phyloP scores from a whole-genome alignment of 441 rosid species.

The Gossypium davidsonii region DNA sequence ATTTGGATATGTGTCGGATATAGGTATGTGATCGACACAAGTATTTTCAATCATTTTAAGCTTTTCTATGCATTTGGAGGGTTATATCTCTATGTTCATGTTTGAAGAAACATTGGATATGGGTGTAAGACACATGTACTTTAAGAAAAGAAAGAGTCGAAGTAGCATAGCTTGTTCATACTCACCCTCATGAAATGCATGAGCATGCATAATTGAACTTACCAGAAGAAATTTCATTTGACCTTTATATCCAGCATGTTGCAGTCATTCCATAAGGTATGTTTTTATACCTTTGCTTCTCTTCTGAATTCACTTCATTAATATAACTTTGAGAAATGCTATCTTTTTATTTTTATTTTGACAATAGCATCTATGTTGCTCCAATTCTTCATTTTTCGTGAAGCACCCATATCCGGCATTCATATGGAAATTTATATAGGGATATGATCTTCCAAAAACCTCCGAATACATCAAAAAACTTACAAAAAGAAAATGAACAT shows the following conservation, averaged over 20 bases:
- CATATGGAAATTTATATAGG: background rate
- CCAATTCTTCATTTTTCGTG: background rate
- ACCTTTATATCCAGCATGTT: background rate
- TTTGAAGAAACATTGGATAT: background rate
- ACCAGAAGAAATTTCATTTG: background rate
- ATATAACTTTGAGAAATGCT: background rate
- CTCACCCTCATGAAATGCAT: background rate
- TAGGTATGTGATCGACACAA: background rate
- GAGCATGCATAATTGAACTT: background rate
- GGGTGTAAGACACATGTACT: background rate
- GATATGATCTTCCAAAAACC: background rate
- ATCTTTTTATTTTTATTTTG: background rate
- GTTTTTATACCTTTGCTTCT: background rate
- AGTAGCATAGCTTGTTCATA: background rate
- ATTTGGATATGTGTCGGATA: background rate
- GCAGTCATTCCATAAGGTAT: background rate
- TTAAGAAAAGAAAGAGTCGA: background rate
- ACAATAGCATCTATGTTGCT: background rate
- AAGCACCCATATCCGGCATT: background rate
- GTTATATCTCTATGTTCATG: background rate
- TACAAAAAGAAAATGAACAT: background rate
- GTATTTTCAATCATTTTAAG: background rate
- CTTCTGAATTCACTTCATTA: background rate
- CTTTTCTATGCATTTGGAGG: background rate
- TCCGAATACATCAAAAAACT: background rate